These are phyloP conservation scores for Diaporthe sp. DNA, from an alignment of 2,329 filamentous ascomycete species.

Conservation along the genomic window DNA sequence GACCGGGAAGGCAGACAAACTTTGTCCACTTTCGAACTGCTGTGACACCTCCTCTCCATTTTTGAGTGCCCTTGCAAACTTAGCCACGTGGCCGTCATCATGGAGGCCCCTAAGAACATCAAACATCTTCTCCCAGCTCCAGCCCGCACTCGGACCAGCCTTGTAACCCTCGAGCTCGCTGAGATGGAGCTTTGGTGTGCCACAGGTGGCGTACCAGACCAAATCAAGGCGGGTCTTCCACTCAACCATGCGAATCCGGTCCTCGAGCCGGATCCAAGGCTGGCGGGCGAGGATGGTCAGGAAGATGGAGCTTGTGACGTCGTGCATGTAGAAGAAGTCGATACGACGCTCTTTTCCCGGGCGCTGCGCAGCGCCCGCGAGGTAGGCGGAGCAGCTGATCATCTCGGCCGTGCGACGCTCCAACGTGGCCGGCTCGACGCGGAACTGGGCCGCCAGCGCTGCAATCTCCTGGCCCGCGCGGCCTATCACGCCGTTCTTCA, in stretches of 20 bases:
- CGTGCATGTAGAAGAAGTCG: conserved; percentile 72
- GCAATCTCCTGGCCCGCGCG: conserved; percentile 70
- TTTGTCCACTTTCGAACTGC: conserved; percentile 39
- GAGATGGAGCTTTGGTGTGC: conserved; percentile 55
- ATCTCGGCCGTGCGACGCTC: conserved; percentile 55
- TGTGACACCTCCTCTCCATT: conserved; percentile 47
- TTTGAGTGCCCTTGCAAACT: conserved; percentile 53
- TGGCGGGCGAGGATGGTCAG: conserved; percentile 49
- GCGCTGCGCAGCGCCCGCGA: conserved; percentile 61
- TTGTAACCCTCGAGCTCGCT: conserved; percentile 45
- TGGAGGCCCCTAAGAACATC: conserved; percentile 44
- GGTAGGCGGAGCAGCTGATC: conserved; percentile 45
- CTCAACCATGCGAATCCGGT: conserved; percentile 72
- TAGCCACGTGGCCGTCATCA: conserved; percentile 54
- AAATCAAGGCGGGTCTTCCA: conserved; percentile 77
- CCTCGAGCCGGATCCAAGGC: conserved; percentile 50
- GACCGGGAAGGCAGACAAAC: conserved; percentile 66
- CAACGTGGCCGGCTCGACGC: conserved; percentile 56
- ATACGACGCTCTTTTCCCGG: conserved; percentile 69
- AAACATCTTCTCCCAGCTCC: conserved; percentile 50
- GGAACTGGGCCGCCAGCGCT: conserved; percentile 66
- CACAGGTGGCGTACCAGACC: conserved; percentile 72
- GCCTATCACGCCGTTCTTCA: conserved; percentile 73
- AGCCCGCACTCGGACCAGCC: conserved; percentile 37
- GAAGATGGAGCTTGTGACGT: conserved; percentile 52